Percentiles rank a stretch among this genome's conserved stretches.
These are phyloP conservation scores for Mycena metata DNA, from an alignment of 768 basidiomycete species.

Conservation along the genomic window DNA sequence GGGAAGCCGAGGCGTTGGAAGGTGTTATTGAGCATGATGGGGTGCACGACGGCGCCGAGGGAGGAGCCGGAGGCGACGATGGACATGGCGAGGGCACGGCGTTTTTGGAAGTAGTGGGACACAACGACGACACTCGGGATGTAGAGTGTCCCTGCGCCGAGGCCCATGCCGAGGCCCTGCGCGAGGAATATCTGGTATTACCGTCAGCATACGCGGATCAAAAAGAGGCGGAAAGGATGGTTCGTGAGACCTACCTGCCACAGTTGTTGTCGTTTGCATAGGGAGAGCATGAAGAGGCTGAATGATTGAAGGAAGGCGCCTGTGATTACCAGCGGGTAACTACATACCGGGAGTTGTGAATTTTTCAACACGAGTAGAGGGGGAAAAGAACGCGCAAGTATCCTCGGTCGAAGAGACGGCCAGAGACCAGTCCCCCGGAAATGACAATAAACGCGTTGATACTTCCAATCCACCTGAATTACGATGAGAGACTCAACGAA, in stretches of 20 bases:
- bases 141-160: constrained; percentile 58
- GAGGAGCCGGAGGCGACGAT: constrained; percentile 61
- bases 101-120: constrained; percentile 60
- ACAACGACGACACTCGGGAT: constrained; percentile 59
- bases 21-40: constrained; percentile 61
- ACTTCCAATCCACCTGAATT: constrained; percentile 59
- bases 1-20: constrained; percentile 56
- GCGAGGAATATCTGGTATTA: constrained; percentile 54
- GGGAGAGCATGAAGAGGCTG: constrained; percentile 61
- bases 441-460: constrained; percentile 60
- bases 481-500: constrained; percentile 14
- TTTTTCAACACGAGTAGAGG: constrained; percentile 13
- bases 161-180: constrained; percentile 58
- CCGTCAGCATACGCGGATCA: too few relatives aligned
- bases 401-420: constrained; percentile 62
- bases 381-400: constrained; percentile 53
- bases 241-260: constrained; percentile 58
- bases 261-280: constrained; percentile 55
- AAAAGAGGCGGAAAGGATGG: not conserved
- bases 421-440: constrained; percentile 55
- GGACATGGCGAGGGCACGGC: constrained; percentile 58
- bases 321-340: constrained; percentile 48
- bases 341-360: too few relatives aligned
- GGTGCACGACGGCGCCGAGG: constrained; percentile 61
- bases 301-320: constrained; percentile 53